Percentiles rank a stretch among this genome's conserved stretches.
Conservation (phyloP, 2,329 filamentous ascomycete genomes). For the Colletotrichum tabaci region DNA sequence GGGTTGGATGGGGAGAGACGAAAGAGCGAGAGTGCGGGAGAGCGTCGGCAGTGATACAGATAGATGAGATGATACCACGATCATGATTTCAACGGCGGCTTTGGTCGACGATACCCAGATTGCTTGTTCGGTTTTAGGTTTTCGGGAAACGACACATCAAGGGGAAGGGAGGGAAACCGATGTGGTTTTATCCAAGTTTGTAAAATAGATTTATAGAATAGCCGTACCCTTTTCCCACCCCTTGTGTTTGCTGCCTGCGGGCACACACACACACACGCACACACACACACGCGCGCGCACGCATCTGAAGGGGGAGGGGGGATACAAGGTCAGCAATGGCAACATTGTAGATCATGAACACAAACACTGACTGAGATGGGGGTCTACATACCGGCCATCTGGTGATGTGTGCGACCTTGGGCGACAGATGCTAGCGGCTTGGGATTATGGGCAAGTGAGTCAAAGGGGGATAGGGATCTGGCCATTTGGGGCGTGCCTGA, state of each 20-base stretch:
- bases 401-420: conserved; percentile 8
- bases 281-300: conserved; percentile 3
- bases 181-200: conserved; percentile 5
- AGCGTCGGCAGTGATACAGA: not conserved
- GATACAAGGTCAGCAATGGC: conserved; percentile 23
- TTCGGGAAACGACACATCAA: not conserved
- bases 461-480: not conserved
- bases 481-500: not conserved
- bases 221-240: conserved; percentile 7
- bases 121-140: not conserved
- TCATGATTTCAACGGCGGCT: conserved; percentile 6
- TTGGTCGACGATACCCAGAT: not conserved
- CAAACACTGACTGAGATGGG: not conserved
- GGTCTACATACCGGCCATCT: not conserved
- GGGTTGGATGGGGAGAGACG: not conserved
- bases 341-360: not conserved
- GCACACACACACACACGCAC: too few relatives aligned
- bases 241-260: conserved; percentile 17
- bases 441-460: not conserved
- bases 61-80: not conserved
- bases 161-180: not conserved
- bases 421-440: conserved; percentile 1
- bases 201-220: conserved; percentile 16
- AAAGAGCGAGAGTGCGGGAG: not conserved
- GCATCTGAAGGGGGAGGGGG: not conserved